Evolutionary conservation across 768 basidiomycete species (phyloP), one percentile per base, ranked within the genome.

Genomic region (Tylopilus plumbeoviolaceoides): DNA sequence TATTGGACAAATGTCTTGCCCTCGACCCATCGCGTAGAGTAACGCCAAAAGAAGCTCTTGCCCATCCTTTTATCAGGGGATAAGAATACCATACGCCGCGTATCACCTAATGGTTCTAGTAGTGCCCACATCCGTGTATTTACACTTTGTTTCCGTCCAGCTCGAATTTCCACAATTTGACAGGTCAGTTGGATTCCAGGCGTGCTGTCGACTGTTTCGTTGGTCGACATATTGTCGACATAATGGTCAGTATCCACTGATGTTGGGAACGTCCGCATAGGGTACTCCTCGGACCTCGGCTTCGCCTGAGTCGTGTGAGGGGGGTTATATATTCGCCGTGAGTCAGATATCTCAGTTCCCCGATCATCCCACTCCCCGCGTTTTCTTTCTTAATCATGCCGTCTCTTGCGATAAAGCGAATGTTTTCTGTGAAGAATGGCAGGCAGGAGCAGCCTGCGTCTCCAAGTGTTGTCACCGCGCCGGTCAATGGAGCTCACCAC

Each of bases 1-100:
- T 98, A 42, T 69, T 99, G 52, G 95, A 98, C 64, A 94, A 87
- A 72, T 95, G 95, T 67, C 76, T 97, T 25, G 75, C 82, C 20
- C 77, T 99, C 15, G 95, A 98, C 66, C 89, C 95, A 2, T 77
- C 82, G 39, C 83, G 91, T 66, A 74, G 95, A 62, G 82, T 97
- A 30, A 84, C 84, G n/a, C 94, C 95, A 2, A 84, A 87, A 63
- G 95, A 98, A 64, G 94, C 91, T 5, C 76, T 98, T 38, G 70
- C 78, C 9, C 94, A 98, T 70, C 83, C 91, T 0, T 98, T 95
- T 70, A 83, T 98, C 51, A 77, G 88, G 47, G 80, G 82, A 50
- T 78, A 59, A 65, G 17, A 49, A 56, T 57, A 58, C 53, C 55
- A 48, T 51, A 52, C 35, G 15, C 44, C 28, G 20, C 53, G 5